A percentile compares a stretch with the other conserved stretches of the same genome.
phyloP scores from a whole-genome alignment of 208 protist species.

The Strigomonas galati region DNA sequence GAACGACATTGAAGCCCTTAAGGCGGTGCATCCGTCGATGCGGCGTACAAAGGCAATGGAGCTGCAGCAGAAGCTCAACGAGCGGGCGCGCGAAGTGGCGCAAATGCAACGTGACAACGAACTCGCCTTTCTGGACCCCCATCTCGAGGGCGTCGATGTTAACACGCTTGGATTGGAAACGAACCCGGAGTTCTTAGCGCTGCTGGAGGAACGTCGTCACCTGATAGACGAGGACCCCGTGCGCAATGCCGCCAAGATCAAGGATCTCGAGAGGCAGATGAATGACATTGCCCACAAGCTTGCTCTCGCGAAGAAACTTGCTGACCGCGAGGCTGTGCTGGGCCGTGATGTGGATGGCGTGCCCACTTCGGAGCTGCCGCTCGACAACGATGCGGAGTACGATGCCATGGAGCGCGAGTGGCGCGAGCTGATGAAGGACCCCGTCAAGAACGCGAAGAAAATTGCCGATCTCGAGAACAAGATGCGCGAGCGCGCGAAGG shows the following conservation, averaged over 20 bases:
- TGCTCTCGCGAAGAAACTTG: conserved; percentile 21
- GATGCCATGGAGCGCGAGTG: conserved; percentile 26
- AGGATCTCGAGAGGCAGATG: conserved; percentile 39
- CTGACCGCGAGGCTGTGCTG: conserved; percentile 24
- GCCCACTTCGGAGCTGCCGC: conserved; percentile 24
- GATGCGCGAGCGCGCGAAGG: conserved; percentile 21
- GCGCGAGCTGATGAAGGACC: conserved; percentile 25
- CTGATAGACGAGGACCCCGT: conserved; percentile 33
- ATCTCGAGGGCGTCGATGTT: conserved; percentile 68
- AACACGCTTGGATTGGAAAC: conserved; percentile 45
- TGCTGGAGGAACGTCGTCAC: conserved; percentile 41
- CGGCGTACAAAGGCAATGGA: not conserved
- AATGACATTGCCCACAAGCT: conserved; percentile 47
- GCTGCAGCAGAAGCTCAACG: conserved; percentile 16
- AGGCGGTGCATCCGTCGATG: not conserved
- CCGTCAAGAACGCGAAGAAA: conserved; percentile 16
- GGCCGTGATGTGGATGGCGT: conserved; percentile 40
- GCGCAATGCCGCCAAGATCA: conserved; percentile 29
- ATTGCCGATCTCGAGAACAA: conserved; percentile 22
- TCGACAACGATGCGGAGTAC: conserved; percentile 35
- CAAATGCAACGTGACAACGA: conserved; percentile 21
- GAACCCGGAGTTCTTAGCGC: conserved; percentile 48
- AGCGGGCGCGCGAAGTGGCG: conserved; percentile 22
- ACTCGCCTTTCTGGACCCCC: conserved; percentile 52
- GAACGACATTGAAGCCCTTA: conserved; percentile 19